A percentile compares a stretch with the other conserved stretches of the same genome.
These are phyloP conservation scores for Paecilomyces sp. DNA, from an alignment of 2,329 filamentous ascomycete species.

Conservation along the genomic window DNA sequence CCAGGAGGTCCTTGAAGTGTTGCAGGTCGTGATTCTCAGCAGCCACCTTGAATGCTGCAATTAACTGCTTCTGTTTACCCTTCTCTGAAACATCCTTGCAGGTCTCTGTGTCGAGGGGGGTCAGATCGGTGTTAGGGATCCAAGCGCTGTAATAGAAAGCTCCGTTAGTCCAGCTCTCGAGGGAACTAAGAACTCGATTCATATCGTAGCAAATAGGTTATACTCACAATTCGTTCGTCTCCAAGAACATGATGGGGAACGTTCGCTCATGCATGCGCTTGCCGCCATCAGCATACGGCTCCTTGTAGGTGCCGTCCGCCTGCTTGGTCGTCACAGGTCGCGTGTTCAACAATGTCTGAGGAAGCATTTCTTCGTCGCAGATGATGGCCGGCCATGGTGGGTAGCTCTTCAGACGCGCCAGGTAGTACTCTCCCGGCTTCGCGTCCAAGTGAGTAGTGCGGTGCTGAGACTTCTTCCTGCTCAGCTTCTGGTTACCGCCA, in stretches of 20 bases:
- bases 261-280: conserved; percentile 79
- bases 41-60: conserved; percentile 73
- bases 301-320: conserved; percentile 76
- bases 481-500: conserved; percentile 66
- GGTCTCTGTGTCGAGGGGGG: conserved; percentile 66
- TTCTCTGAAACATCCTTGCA: conserved; percentile 62
- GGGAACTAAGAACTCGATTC: conserved; percentile 2
- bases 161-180: conserved; percentile 9
- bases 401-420: conserved; percentile 90
- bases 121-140: conserved; percentile 78
- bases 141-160: conserved; percentile 59
- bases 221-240: conserved; percentile 95
- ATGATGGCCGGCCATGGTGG: conserved; percentile 92
- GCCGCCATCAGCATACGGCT: conserved; percentile 79
- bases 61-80: conserved; percentile 71
- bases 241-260: conserved; percentile 91
- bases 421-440: conserved; percentile 83
- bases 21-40: conserved; percentile 68
- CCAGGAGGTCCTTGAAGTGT: conserved; percentile 75
- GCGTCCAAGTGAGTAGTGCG: conserved; percentile 69
- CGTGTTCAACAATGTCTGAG: conserved; percentile 63
- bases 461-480: conserved; percentile 73
- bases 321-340: conserved; percentile 80
- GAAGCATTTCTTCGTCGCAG: conserved; percentile 91
- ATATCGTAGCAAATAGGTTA: not conserved